Conservation (phyloP, 2,329 filamentous ascomycete genomes). For the Colletotrichum sp. region DNA sequence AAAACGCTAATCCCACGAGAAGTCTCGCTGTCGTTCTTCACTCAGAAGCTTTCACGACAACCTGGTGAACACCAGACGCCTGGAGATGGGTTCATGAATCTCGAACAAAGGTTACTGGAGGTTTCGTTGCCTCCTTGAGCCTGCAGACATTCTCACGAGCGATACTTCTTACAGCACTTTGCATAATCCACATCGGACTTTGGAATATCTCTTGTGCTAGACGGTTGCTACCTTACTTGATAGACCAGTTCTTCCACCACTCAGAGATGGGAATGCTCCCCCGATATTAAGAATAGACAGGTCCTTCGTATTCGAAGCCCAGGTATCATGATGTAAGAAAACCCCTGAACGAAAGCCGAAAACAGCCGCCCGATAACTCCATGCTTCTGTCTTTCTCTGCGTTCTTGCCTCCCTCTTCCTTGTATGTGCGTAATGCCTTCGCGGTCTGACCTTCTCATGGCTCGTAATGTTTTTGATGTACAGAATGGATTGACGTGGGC, state of each 20-base stretch:
- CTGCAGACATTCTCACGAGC: not conserved
- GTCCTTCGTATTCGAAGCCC: not conserved
- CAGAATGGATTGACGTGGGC: not conserved
- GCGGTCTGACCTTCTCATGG: not conserved
- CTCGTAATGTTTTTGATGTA: not conserved
- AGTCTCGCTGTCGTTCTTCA: not conserved
- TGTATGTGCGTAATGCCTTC: not conserved
- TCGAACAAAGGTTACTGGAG: too few relatives aligned
- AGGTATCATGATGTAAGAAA: not conserved
- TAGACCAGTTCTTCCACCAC: not conserved
- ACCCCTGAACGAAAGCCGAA: not conserved
- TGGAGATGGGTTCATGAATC: not conserved
- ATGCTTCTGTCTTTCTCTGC: not conserved
- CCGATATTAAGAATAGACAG: not conserved
- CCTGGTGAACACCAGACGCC: not conserved
- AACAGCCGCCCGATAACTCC: not conserved
- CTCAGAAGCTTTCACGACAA: too few relatives aligned
- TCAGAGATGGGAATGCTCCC: not conserved
- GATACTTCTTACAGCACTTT: not conserved
- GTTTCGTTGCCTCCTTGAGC: too few relatives aligned
- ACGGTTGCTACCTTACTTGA: not conserved
- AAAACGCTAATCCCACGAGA: not conserved
- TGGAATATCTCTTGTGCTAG: not conserved
- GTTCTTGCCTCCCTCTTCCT: not conserved
- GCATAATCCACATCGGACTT: not conserved